Base-by-base conservation (phyloP, 192 early-diverging fungal species). In the Bifiguratus adelaidae region DNA sequence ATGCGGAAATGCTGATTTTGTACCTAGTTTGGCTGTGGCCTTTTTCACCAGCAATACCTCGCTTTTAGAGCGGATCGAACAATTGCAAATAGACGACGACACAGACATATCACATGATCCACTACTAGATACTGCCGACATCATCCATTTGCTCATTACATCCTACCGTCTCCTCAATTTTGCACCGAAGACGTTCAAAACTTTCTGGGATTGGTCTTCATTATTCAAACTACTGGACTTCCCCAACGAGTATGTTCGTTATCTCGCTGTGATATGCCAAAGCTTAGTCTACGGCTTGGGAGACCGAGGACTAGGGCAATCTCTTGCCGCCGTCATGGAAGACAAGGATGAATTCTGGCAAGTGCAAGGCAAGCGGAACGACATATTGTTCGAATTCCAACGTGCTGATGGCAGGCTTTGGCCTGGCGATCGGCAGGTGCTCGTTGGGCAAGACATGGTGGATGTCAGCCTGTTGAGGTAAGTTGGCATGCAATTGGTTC, bases 191-290 rank as follows among this genome's bases (percentile, higher is more conserved):
- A 78, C 64, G 11, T 78, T 78, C 54, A 37, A 35, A 7, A 37
- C 53, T 16, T 36, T 78, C n/a, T 78, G 76, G 76, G 66, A 74
- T 44, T 74, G 71, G 72, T 63, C 61, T 9, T 59, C 72, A 2
- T 24, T 78, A 5, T 70, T 68, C 47, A 52, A 58, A 55, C 48
- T 74, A 20, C 38, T 78, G 11, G 34, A 40, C 27, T 60, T 55
- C 52, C 57, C 53, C 22, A 50, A 70, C 52, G 56, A 58, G 11
- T 23, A 49, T 23, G 34, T 70, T 44, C 70, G 68, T 23, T 74
- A 70, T 37, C 53, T 70, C 20, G 33, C 61, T 3, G 49, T 73
- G 19, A 52, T 58, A 8, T 74, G 73, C 41, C 49, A 74, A 19
- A 51, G 57, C 37, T 61, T 60, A 28, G 70, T 71, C 4, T 66